These are phyloP conservation scores for Candida corydali DNA, from an alignment of 805 yeast genomes.

Conservation along the genomic window DNA sequence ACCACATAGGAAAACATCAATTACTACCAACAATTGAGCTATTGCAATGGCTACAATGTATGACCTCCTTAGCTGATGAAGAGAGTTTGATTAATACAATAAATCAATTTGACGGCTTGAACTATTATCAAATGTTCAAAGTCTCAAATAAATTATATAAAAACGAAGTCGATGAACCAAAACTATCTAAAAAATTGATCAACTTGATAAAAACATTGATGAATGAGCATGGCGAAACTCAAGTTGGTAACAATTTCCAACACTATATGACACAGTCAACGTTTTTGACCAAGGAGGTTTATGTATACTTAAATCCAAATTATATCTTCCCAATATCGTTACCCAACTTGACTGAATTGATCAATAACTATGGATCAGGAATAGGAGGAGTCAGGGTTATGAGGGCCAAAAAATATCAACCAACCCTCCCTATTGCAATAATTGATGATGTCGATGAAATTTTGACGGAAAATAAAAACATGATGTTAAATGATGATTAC, in stretches of 20 bases:
- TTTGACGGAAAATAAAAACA: constrained; percentile 24
- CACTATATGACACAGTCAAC: constrained; percentile 39
- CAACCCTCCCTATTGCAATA: constrained; percentile 65
- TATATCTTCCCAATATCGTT: constrained; percentile 54
- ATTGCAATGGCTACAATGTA: constrained; percentile 86
- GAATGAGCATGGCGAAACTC: constrained; percentile 36
- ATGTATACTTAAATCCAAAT: constrained; percentile 50
- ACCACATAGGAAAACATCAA: constrained; percentile 60
- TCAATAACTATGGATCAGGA: constrained; percentile 75
- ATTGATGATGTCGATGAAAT: constrained; percentile 71
- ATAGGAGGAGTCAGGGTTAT: constrained; percentile 54
- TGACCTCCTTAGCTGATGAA: constrained; percentile 65
- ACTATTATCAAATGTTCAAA: constrained; percentile 66
- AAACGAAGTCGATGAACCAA: constrained; percentile 77
- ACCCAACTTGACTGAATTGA: constrained; percentile 72
- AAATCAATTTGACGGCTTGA: constrained; percentile 51
- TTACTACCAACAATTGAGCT: constrained; percentile 72
- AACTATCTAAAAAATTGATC: constrained; percentile 43
- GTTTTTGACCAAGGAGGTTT: constrained; percentile 35
- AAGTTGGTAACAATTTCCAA: constrained; percentile 20
- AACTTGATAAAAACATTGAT: constrained; percentile 28
- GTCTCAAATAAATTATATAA: constrained; percentile 66
- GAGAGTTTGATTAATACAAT: constrained; percentile 57
- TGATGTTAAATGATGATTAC: constrained; percentile 26
- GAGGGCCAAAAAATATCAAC: constrained; percentile 59